A percentile compares a stretch with the other conserved stretches of the same genome.
These are phyloP conservation scores for Colletotrichum abscissum DNA, from an alignment of 2,329 filamentous ascomycete species.

Conservation along the genomic window DNA sequence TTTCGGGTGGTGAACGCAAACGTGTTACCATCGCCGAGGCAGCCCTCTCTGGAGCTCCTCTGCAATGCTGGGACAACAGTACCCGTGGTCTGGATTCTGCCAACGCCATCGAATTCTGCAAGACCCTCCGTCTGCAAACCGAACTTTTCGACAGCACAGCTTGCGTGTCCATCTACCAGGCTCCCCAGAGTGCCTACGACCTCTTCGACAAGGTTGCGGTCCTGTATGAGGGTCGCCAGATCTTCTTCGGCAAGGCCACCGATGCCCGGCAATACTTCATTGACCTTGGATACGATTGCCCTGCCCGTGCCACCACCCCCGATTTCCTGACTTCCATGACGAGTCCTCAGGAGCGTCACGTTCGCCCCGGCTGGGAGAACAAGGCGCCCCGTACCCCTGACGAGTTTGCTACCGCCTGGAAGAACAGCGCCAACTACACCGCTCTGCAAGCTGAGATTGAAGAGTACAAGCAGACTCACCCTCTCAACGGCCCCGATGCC, in stretches of 20 bases:
- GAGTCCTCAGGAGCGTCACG: slow-evolving; percentile 64
- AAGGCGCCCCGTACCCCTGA: slow-evolving; percentile 69
- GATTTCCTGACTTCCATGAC: slow-evolving; percentile 81
- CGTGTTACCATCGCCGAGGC: slow-evolving; percentile 74
- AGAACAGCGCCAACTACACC: slow-evolving; percentile 62
- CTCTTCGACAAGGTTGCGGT: slow-evolving; percentile 70
- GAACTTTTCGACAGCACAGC: slow-evolving; percentile 75
- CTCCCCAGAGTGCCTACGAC: slow-evolving; percentile 73
- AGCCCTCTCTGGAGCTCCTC: slow-evolving; percentile 66
- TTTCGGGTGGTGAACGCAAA: slow-evolving; percentile 79
- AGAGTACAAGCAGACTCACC: slow-evolving; percentile 63
- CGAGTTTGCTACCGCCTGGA: slow-evolving; percentile 71
- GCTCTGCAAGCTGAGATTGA: slow-evolving; percentile 66
- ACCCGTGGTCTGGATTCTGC: slow-evolving; percentile 80
- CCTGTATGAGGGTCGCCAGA: slow-evolving; percentile 70
- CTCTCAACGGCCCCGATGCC: slow-evolving; percentile 66
- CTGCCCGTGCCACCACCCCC: slow-evolving; percentile 73
- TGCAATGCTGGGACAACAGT: slow-evolving; percentile 79
- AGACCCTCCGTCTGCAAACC: slow-evolving; percentile 74
- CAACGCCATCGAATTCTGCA: slow-evolving; percentile 81
- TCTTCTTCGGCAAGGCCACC: slow-evolving; percentile 71
- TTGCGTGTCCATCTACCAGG: slow-evolving; percentile 80
- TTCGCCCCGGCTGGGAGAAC: slow-evolving; percentile 66
- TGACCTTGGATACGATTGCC: slow-evolving; percentile 74
- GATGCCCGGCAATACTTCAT: slow-evolving; percentile 74